Evolutionary conservation across 495 filamentous ascomycete genomes (phyloP).

Genomic region (Peziza echinospora): DNA sequence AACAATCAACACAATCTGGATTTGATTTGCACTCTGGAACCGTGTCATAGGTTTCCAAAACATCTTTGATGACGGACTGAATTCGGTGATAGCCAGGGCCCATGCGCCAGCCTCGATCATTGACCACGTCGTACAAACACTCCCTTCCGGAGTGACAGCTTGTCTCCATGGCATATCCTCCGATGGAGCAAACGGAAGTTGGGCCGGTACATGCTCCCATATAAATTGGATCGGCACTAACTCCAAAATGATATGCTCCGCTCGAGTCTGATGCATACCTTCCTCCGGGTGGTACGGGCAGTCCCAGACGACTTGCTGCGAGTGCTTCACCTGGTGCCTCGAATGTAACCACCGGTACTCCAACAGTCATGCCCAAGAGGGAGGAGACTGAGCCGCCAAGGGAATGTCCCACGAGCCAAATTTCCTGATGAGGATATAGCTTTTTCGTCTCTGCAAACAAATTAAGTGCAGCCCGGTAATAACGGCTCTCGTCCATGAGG

Average conservation of each 20-base stretch:
- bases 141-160: constrained; percentile 71
- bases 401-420: constrained; percentile 82
- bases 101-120: constrained; percentile 73
- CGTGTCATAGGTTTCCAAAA: constrained; percentile 56
- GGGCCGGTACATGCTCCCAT: constrained; percentile 86
- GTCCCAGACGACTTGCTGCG: constrained; percentile 60
- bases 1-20: constrained; percentile 72
- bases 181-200: constrained; percentile 67
- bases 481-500: constrained; percentile 60
- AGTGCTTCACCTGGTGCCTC: constrained; percentile 80
- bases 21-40: constrained; percentile 50
- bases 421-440: constrained; percentile 61
- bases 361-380: constrained; percentile 74
- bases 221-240: constrained; percentile 86
- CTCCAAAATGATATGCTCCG: constrained; percentile 79
- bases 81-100: constrained; percentile 74
- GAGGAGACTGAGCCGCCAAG: constrained; percentile 72
- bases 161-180: constrained; percentile 85
- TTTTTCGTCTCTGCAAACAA: constrained; percentile 81
- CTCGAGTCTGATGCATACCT: constrained; percentile 50
- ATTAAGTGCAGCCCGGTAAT: constrained; percentile 69
- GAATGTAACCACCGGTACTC: constrained; percentile 68
- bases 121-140: constrained; percentile 80
- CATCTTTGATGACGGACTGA: constrained; percentile 58
- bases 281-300: constrained; percentile 63